A percentile compares a stretch with the other conserved stretches of the same genome.
Evolutionary conservation across 768 basidiomycete species (phyloP).

Genomic region (Psilocybe subaeruginosa): DNA sequence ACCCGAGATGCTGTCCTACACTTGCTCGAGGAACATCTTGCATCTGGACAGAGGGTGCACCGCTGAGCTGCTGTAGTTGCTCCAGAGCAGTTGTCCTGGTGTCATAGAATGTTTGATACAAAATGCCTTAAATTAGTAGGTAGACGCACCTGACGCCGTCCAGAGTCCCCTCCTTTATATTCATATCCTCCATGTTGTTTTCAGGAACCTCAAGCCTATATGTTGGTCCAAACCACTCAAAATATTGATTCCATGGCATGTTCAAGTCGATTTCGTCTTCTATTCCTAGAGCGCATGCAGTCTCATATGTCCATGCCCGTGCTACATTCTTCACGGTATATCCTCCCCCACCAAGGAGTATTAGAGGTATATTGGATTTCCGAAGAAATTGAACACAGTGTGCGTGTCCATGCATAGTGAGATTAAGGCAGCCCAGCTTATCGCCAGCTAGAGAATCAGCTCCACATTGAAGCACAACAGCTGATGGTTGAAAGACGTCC

Average conservation of each 20-base stretch:
- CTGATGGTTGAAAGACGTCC: conserved; percentile 87
- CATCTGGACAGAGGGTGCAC: conserved; percentile 84
- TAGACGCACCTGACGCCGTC: conserved; percentile 71
- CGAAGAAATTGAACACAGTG: conserved; percentile 89
- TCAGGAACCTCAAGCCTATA: conserved; percentile 89
- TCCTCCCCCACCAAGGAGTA: conserved; percentile 95
- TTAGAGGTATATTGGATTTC: conserved; percentile 80
- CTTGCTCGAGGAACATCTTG: conserved; percentile 81
- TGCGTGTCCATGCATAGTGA: conserved; percentile 95
- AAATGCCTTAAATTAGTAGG: neutral
- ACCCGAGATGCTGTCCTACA: conserved; percentile 63
- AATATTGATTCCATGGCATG: conserved; percentile 86
- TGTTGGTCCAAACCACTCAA: conserved; percentile 97
- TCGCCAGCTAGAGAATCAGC: conserved; percentile 95
- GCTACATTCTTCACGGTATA: conserved; percentile 98
- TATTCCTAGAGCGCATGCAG: conserved; percentile 87
- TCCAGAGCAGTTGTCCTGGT: conserved; percentile 39
- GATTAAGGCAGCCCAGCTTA: conserved; percentile 94
- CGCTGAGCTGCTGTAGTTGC: conserved; percentile 49
- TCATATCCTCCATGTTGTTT: conserved; percentile 96
- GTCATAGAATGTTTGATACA: neutral
- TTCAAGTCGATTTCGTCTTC: conserved; percentile 78
- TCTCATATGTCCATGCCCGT: conserved; percentile 95
- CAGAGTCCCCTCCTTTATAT: conserved; percentile 78
- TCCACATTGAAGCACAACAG: conserved; percentile 92